Base-by-base conservation (phyloP, 148 eudicot species). In the Rhododendron ovatum region DNA sequence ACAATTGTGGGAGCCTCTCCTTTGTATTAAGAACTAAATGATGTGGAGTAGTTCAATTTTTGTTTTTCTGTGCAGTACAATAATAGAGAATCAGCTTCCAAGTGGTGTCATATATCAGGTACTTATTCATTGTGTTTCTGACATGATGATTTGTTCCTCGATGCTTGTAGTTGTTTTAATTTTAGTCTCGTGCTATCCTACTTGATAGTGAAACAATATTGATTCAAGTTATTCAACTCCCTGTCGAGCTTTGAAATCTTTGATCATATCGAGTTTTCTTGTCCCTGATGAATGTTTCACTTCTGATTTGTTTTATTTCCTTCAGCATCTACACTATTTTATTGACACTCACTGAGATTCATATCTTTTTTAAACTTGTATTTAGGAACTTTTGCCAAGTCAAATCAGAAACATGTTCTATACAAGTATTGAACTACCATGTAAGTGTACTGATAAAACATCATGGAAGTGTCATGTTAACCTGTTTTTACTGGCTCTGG, bases 81-180 rank as follows among this genome's bases (percentile, higher is more conserved):
- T 92, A 53, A 83, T 96, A 86, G 89, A 92, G 88, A 86, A 90
- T 71, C 86, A 85, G 87, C 98, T 95, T 84, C 98, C 99, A 79
- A 51, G 84, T 28, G 82, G 91, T 81, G 98, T 95, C 84, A 90
- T 93, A 85, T 95, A 95, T 86, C 98, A 96, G 98, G 99, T 96
- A 87, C 26, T 48, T 76, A 24, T 79, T 43, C 10, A 8, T 73
- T 24, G 50, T 30, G 85, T 78, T 48, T 1, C 35, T 71, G 11
- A 26, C 76, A 50, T 79, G 53, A 3, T 78, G 30, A 53, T 30
- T 78, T 37, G 53, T 55, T 41, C 12, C 26, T 51, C 24, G 69
- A 61, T 71, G 73, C 51, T 81, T 81, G 17, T 22, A 65, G 45
- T 33, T 81, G 50, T 71, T 47, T 76, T 78, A 24, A 24, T 65